Conservation (phyloP, 768 basidiomycete species). For the Agaricus bisporus region DNA sequence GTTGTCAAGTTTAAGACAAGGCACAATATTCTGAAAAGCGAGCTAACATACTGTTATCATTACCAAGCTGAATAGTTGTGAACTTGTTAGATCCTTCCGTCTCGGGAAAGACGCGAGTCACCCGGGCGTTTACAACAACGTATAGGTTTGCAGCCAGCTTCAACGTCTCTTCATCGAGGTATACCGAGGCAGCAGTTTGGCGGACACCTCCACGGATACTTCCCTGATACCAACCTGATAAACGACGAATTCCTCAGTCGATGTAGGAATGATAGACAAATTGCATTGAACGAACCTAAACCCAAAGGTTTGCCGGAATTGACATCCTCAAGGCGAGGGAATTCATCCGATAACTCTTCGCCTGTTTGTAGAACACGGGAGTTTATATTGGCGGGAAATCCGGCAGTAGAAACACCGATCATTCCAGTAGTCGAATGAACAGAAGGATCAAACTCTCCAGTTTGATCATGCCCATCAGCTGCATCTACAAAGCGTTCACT, state of each 20-base stretch:
- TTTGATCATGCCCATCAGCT: constrained; percentile 14
- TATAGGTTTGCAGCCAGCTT: constrained; percentile 17
- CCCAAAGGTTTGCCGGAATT: constrained; percentile 9
- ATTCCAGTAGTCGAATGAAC: constrained; percentile 16
- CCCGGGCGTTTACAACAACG: constrained; percentile 19
- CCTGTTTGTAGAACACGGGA: constrained; percentile 17
- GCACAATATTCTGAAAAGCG: background rate
- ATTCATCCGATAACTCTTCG: constrained; percentile 9
- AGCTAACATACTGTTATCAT: constrained; percentile 3
- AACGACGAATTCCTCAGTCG: background rate
- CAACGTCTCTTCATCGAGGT: constrained; percentile 16
- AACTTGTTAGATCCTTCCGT: background rate
- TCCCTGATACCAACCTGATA: constrained; percentile 17
- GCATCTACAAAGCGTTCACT: constrained; percentile 14
- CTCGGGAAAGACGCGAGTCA: constrained; percentile 12
- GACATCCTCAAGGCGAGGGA: constrained; percentile 6
- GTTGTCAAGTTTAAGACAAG: background rate
- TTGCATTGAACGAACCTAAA: constrained; percentile 3
- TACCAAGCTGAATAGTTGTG: constrained; percentile 10
- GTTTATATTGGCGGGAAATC: constrained; percentile 15
- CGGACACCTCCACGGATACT: constrained; percentile 15
- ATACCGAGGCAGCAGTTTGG: constrained; percentile 13
- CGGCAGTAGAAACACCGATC: constrained; percentile 12
- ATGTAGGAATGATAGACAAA: background rate
- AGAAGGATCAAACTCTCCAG: constrained; percentile 15